Evolutionary conservation across 257 asterid genomes (phyloP).

Genomic region (Oldenlandia corymbosa): DNA sequence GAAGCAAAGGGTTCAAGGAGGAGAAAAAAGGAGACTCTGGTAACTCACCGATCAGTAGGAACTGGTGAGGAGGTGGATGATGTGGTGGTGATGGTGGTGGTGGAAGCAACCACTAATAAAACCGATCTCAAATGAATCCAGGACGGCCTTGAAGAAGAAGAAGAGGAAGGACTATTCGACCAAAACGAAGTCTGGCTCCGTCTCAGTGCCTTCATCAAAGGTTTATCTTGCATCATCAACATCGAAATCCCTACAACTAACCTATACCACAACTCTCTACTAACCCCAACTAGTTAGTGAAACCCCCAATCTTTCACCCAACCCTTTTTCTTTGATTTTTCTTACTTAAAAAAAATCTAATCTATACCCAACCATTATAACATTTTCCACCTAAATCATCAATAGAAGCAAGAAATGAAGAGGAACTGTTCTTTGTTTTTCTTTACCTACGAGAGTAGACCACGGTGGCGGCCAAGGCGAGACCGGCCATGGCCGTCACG

Average conservation of each 20-base stretch:
- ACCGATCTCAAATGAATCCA: conserved; percentile 78
- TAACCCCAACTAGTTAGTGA: background rate
- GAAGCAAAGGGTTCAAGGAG: background rate
- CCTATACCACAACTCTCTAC: background rate
- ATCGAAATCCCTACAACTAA: conserved; percentile 23
- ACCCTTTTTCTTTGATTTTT: background rate
- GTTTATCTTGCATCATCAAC: conserved; percentile 63
- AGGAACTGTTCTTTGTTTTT: background rate
- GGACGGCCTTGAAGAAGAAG: conserved; percentile 50
- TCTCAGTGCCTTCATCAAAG: conserved; percentile 57
- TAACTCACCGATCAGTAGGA: conserved; percentile 65
- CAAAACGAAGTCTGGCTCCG: conserved; percentile 61
- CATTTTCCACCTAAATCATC: background rate
- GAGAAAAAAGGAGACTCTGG: conserved; percentile 13
- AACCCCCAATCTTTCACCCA: background rate
- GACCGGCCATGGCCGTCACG: conserved; percentile 74
- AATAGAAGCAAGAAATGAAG: background rate
- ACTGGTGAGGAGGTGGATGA: conserved; percentile 41
- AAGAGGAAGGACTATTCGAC: conserved; percentile 21
- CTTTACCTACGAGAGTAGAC: conserved; percentile 67
- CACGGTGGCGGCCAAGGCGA: conserved; percentile 65
- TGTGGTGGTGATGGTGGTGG: conserved; percentile 51
- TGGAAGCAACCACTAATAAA: conserved; percentile 59
- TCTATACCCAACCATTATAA: background rate
- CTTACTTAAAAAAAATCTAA: background rate